Evolutionary conservation across 305 asterid species (phyloP), one percentile per base, ranked within the genome.

Genomic region (Fraxinus sp.): DNA sequence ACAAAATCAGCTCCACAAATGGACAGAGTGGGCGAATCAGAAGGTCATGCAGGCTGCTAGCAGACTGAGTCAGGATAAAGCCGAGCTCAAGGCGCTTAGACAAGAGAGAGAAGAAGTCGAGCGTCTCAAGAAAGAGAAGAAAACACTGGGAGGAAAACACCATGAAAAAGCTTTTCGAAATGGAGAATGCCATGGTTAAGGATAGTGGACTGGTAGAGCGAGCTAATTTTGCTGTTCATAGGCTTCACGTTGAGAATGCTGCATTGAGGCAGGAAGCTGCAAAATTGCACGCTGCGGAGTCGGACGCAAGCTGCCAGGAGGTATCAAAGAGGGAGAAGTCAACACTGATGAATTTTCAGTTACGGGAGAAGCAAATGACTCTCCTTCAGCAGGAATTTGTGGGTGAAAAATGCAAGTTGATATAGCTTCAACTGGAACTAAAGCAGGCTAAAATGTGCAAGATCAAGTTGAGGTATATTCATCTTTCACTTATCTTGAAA

Each of bases 11-110:
- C 95, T 94, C 55, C 96, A 91, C 80, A 95, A 92, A 81, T 95
- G 99, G 99, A 95, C 97, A 0, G 98, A 95, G 84, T 95, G 99
- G 97, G 97, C 98, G 26, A 95, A 95, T 89, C 97, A 94, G 85
- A 95, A 93, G 87, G 97, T 95, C 75, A 93, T 93, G 99, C 98
- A 95, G 89, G 99, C 97, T 11, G 96, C 97, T 30, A 86, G 94
- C 20, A 88, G 99, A 52, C 96, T 95, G 70, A 85, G 98, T 57
- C 94, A 94, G 87, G 99, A 95, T 82, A 93, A 93, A 84, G 89
- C 85, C 0, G 99, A 95, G 91, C 95, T 95, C 68, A 94, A 94
- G 86, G 84, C 93, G 8, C 95, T 95, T 14, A 89, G 88, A 90
- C 98, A 89, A 74, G 99, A 95, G 89, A 95, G 89, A 87, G 99